Base-by-base conservation (phyloP, 2,329 filamentous ascomycete genomes). In the Colletotrichum agaves region DNA sequence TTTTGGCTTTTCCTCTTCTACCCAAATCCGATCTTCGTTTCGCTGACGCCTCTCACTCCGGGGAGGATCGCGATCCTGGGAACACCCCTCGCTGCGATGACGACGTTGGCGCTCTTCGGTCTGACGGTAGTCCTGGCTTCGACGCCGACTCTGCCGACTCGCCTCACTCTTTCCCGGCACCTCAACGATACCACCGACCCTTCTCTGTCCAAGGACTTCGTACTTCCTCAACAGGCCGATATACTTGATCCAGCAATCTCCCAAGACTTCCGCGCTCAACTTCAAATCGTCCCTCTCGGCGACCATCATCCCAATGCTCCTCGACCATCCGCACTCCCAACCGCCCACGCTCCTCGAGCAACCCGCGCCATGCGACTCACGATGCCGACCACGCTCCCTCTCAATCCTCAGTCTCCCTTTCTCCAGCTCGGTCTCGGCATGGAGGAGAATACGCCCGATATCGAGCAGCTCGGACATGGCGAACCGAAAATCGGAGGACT, bases 181-280 rank as follows among this genome's bases (percentile, higher is more conserved):
- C 23, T 65, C 65, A 3, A 65, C 13, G 1, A 68, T 27, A 0
- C 65, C 65, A 2, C 61, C 21, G 8, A 68, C 61, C 33, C 65
- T 59, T 31, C 65, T 44, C 39, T 68, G 46, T 12, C 65, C 65
- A 6, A 60, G 15, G 13, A 2, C 13, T 41, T 68, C 65, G n/a
- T 65, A 68, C 61, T 43, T 65, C 41, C 65, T 41, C 53, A 68
- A 12, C 33, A 68, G 17, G 5, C 46, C 65, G 4, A 68, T 53
- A 5, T 68, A 65, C 41, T 64, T 59, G 4, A 31, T 23, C 65
- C 65, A 68, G 55, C 65, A 68, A 2, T 65, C 65, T 2, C 31
- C 53, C 55, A 68, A 4, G 3, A 68, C 33, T 47, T 68, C 65
- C 12, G 23, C 6, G 53, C 61, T 64, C n/a, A 69, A 19, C 17